Evolutionary conservation across 2,329 filamentous ascomycete species (phyloP), one percentile per base, ranked within the genome.

Genomic region (Rhexocercosporidium sp.): DNA sequence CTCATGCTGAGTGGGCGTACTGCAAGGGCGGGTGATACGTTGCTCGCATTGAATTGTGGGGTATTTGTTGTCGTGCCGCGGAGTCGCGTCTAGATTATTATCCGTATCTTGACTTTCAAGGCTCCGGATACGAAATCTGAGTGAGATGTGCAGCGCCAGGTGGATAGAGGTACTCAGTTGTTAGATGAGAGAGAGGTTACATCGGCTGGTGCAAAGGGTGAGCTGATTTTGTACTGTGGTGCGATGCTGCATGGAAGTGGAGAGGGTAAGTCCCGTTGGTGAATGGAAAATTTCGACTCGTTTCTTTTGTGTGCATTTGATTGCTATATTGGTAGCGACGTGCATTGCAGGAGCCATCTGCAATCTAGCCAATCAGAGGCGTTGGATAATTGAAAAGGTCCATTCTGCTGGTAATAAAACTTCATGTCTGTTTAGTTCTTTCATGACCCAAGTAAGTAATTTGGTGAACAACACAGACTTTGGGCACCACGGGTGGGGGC

Each of bases 271-370:
- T 31, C 2, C 8, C 29, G 16, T 2, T n/a, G 49, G 25, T 8
- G 47, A 5, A 11, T 31, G 25, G 25, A 53, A 53, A 31, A 53
- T 31, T 53, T 31, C 27, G 25, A 8, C 49, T 53, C 27, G 49
- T 53, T 53, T 29, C 14, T 53, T 31, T 7, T 31, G 25, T 31
- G 49, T 31, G 27, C 49, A 16, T 53, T 49, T 53, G 49, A 31
- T 53, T 53, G 49, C 49, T 53, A 53, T 53, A 53, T 53, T 53
- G 49, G 49, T 53, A 53, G 31, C 12, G 18, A 53, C 49, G 14
- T 53, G 49, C 49, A 53, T 53, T 53, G 49, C 49, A 31, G 49
- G 4, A 37, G 34, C 12, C 34, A 37, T 31, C 49, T 53, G 49
- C 25, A 3, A 12, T 1, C 25, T 51, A 16, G 5, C 49, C 25